phyloP scores from a whole-genome alignment of 2,329 filamentous ascomycete genomes.

The Fusarium chuoi region DNA sequence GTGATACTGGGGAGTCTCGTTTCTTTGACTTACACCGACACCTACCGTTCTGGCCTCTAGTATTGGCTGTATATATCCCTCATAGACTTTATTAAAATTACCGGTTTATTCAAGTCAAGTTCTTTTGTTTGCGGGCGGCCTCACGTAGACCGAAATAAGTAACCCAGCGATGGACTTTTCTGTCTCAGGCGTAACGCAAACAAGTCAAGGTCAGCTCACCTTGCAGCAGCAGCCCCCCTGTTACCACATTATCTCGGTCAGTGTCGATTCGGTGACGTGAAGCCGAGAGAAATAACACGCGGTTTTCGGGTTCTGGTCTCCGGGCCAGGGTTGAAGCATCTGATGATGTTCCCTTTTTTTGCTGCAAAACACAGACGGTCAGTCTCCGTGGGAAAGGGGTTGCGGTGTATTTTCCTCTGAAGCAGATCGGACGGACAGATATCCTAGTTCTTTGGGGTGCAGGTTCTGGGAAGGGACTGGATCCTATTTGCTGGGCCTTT shows the following conservation, averaged over 20 bases:
- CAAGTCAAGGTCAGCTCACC: constrained; percentile 29
- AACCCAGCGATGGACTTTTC: neutral
- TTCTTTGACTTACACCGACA: constrained; percentile 24
- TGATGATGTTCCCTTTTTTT: constrained; percentile 11
- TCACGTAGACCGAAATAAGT: constrained; percentile 4
- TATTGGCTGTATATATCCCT: constrained; percentile 35
- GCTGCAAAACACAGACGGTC: neutral
- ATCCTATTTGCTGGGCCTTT: constrained; percentile 25
- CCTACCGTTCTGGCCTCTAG: constrained; percentile 14
- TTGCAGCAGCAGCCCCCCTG: neutral
- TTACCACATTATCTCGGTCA: constrained; percentile 26
- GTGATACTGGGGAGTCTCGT: constrained; percentile 18
- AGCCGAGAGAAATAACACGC: constrained; percentile 26
- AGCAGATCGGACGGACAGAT: constrained; percentile 14
- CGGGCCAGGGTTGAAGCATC: constrained; percentile 14
- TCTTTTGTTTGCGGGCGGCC: constrained; percentile 16
- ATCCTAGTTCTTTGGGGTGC: constrained; percentile 22
- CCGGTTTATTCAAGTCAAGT: neutral
- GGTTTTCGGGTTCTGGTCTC: constrained; percentile 33
- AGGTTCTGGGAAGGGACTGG: neutral
- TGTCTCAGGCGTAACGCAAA: neutral
- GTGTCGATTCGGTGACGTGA: constrained; percentile 17
- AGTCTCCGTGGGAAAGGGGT: neutral
- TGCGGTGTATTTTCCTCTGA: constrained; percentile 1
- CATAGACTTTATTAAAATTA: neutral